Evolutionary conservation across 148 eudicot genomes (phyloP), one percentile per base, ranked within the genome.

Genomic region (Silene uniflora): DNA sequence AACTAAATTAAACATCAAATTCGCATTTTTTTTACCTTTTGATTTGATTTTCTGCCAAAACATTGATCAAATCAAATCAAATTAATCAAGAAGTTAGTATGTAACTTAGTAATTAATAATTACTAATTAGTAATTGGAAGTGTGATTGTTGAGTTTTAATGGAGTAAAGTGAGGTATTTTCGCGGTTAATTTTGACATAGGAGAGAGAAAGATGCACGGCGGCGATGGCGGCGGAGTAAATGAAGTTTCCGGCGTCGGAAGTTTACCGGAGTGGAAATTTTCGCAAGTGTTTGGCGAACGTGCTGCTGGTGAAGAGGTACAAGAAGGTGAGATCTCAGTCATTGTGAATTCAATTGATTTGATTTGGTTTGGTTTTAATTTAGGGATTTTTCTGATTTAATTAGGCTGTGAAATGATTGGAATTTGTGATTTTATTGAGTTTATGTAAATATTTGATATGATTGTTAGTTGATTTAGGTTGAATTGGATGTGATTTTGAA

Each of bases 251-350:
- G 56, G 69, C 22, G 42, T 24, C n/a, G 71, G 77, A 39, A 5
- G 84, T 73, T 81, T 90, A 86, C 84, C 90, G 54, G 98, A 94
- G 73, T 91, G 97, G 97, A 90, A 87, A 82, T 94, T 92, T 78
- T 90, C 97, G 69, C 97, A 92, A 89, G 97, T 92, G 16, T 92
- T 93, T 75, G 97, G 97, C 6, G 97, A 93, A 73, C 85, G 98
- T n/a, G 84, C 93, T 32, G 98, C 91, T 55, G 97, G 93, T 11
- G 97, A 93, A 79, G 97, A 93, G 82, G 98, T 93, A 23, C 98
- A 93, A 64, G 97, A 93, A 91, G 98, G 98, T 93, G 69, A 77
- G 55, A 68, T 68, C 55, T 39, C 27, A 9, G 16, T 65, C 29
- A 39, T 65, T 5, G 35, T 65, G 72, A 19, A 68, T 61, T 61